A percentile compares a stretch with the other conserved stretches of the same genome.
These are phyloP conservation scores for Anthostomella pinea DNA, from an alignment of 2,329 filamentous ascomycete genomes.

Conservation along the genomic window DNA sequence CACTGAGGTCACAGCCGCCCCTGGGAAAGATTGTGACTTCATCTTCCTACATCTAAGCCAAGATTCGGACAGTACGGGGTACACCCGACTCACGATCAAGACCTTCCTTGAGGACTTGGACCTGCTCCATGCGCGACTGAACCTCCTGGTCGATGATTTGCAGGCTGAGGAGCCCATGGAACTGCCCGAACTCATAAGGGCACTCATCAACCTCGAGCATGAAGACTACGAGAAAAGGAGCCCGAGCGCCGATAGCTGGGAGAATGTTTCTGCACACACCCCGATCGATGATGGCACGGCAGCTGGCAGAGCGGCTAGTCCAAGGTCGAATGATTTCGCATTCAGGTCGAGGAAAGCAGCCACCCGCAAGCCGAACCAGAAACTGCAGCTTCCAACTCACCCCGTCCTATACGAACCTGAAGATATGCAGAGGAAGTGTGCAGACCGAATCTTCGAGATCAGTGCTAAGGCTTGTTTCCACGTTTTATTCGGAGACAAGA, in stretches of 20 bases:
- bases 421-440: conserved; percentile 71
- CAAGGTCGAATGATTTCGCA: conserved; percentile 33
- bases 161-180: conserved; percentile 67
- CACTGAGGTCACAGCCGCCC: conserved; percentile 83
- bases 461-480: conserved; percentile 95
- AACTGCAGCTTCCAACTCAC: conserved; percentile 77
- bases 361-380: conserved; percentile 49
- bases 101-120: conserved; percentile 86
- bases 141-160: conserved; percentile 79
- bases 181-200: conserved; percentile 67
- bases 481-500: conserved; percentile 94
- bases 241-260: conserved; percentile 85
- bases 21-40: conserved; percentile 89
- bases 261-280: conserved; percentile 66
- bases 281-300: conserved; percentile 58
- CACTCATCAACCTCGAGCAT: conserved; percentile 72
- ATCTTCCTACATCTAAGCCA: conserved; percentile 76
- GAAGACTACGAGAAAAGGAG: conserved; percentile 57
- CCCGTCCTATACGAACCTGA: conserved; percentile 82
- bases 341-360: conserved; percentile 35
- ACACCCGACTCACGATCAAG: conserved; percentile 80
- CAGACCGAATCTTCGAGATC: conserved; percentile 82
- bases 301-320: conserved; percentile 37
- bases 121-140: conserved; percentile 78
- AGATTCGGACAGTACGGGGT: conserved; percentile 59